Conservation (phyloP, 176 grass and related monocot species). For the Avena atlantica region DNA sequence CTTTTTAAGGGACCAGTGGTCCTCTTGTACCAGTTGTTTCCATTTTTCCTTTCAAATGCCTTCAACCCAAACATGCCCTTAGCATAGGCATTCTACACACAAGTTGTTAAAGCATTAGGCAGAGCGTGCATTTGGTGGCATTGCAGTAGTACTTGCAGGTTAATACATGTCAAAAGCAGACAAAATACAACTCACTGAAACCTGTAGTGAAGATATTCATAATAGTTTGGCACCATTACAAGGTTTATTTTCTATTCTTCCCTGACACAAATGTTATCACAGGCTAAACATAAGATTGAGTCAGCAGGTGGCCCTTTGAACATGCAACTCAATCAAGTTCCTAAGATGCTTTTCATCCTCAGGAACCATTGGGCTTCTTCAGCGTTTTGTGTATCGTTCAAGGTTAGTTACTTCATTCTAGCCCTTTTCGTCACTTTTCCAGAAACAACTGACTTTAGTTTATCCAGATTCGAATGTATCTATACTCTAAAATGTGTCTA, state of each 20-base stretch:
- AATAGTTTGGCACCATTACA: constrained; percentile 8
- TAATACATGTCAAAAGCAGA: neutral
- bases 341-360: constrained; percentile 88
- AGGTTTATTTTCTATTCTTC: neutral
- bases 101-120: neutral
- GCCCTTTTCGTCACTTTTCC: too few relatives aligned
- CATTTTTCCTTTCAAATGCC: neutral
- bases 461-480: too few relatives aligned
- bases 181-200: neutral
- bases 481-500: too few relatives aligned
- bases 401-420: constrained; percentile 44
- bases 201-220: constrained; percentile 2
- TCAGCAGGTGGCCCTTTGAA: constrained; percentile 84
- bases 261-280: constrained; percentile 26
- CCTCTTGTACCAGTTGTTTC: neutral
- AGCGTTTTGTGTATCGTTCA: constrained; percentile 95
- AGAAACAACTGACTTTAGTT: too few relatives aligned
- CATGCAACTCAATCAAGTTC: constrained; percentile 89
- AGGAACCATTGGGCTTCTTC: constrained; percentile 72
- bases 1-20: neutral
- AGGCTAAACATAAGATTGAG: constrained; percentile 97
- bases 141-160: neutral
- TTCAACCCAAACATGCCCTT: neutral
- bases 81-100: neutral
- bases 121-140: neutral